Evolutionary conservation across 73 alveolate species (phyloP), one percentile per base, ranked within the genome.

Genomic region (Tetrahymena borealis): DNA sequence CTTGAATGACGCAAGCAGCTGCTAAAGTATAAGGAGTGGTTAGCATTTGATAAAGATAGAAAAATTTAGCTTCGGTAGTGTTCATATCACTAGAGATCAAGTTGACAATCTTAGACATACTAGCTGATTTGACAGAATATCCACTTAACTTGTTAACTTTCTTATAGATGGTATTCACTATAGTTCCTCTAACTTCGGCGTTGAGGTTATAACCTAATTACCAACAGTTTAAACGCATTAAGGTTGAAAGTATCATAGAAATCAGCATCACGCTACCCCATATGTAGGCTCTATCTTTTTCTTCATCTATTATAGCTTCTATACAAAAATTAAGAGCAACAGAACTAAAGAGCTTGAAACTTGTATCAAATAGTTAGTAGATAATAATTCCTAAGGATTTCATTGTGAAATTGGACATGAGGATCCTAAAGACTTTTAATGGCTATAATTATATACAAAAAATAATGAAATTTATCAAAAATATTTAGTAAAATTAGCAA

Each of bases 71-170:
- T 36, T 92, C 95, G 15, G 90, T 60, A 0, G 60, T 39, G 37
- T 78, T 92, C 31, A 92, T 92, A 38, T 92, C 95, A 13, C 95
- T 91, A 20, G 95, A 92, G 12, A 92, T 36, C 32, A 92, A 28
- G 38, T 92, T 92, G 38, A 92, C 20, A 15, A 92, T 79, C 32
- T 92, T 92, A 35, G 92, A 92, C 12, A 92, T 35, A 78, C 78
- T 92, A 28, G 95, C 95, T 15, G 90, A 91, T 32, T 79, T 92
- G 13, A 92, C 90, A 4, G 95, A 36, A 28, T n/a, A 92, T 0
- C 33, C 20, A 38, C 95, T 92, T 78, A 92, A 35, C 15, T 60
- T 60, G 28, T 35, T 60, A 28, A 60, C 28, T 9, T 60, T 60
- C 15, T 24, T 24, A n/a, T 60, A 60, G 85, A 60, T 60, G 0